Percentiles rank a stretch among this genome's conserved stretches.
These are phyloP conservation scores for Wickerhamiella shivajii DNA, from an alignment of 805 yeast species.

Conservation along the genomic window DNA sequence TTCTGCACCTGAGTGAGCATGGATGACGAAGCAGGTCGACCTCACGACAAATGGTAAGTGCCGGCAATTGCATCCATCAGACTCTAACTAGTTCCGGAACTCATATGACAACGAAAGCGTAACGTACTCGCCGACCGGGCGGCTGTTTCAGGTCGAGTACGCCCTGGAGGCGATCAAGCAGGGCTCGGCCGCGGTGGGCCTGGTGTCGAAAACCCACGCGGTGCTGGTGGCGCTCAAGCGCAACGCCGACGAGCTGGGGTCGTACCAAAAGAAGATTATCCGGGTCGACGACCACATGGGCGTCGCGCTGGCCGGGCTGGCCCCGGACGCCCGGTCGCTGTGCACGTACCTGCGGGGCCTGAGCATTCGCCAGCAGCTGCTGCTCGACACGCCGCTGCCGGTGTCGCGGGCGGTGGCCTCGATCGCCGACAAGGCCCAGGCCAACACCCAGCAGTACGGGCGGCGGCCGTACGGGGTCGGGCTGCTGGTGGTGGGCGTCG, in stretches of 20 bases:
- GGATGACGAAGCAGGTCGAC: no score
- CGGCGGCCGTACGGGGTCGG: slow-evolving; percentile 99
- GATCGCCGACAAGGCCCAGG: slow-evolving; percentile 93
- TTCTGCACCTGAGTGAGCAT: slow-evolving; percentile 51
- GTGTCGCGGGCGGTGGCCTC: slow-evolving; percentile 70
- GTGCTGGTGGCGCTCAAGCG: slow-evolving; percentile 90
- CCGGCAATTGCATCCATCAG: no score
- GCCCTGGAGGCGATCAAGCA: slow-evolving; percentile 94
- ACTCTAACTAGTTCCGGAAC: slow-evolving; percentile 69
- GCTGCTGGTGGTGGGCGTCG: slow-evolving; percentile 73
- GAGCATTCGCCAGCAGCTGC: slow-evolving; percentile 74
- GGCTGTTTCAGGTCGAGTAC: slow-evolving; percentile 77
- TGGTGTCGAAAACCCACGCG: slow-evolving; percentile 72
- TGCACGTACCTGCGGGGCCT: slow-evolving; percentile 81
- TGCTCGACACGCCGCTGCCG: slow-evolving; percentile 73
- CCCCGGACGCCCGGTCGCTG: slow-evolving; percentile 94
- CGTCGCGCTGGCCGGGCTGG: slow-evolving; percentile 89
- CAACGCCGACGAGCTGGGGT: slow-evolving; percentile 93
- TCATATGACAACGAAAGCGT: slow-evolving; percentile 98
- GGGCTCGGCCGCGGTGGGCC: slow-evolving; percentile 94
- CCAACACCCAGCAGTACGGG: slow-evolving; percentile 90
- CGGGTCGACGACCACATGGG: slow-evolving; percentile 91
- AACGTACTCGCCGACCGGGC: slow-evolving; percentile 90
- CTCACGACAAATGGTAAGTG: no score
- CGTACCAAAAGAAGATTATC: slow-evolving; percentile 87